Evolutionary conservation across 345 rosid genomes (phyloP).

Genomic region (Pugionium dolabratum): DNA sequence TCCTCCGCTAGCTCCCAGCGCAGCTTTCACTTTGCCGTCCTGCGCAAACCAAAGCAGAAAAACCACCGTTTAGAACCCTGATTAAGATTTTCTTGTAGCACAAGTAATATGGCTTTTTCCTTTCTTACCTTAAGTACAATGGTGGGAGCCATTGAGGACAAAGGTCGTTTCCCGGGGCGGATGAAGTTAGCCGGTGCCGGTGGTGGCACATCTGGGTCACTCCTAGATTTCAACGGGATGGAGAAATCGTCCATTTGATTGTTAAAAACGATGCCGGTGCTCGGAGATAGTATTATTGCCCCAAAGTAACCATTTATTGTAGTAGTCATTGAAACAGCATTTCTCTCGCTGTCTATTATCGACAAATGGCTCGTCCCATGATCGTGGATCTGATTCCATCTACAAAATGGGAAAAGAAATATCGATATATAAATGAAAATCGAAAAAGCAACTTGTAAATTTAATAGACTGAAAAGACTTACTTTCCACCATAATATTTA

Average conservation of each 20-base stretch:
- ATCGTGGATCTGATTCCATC: neutral
- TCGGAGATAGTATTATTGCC: slow-evolving; percentile 43
- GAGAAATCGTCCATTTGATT: slow-evolving; percentile 51
- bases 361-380: slow-evolving; percentile 7
- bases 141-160: slow-evolving; percentile 57
- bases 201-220: slow-evolving; percentile 16
- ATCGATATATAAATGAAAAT: neutral
- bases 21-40: slow-evolving; percentile 51
- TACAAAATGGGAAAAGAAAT: neutral
- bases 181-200: slow-evolving; percentile 51
- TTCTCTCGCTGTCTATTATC: neutral
- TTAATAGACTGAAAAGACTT: neutral
- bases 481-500: slow-evolving; percentile 9
- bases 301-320: slow-evolving; percentile 56
- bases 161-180: slow-evolving; percentile 48
- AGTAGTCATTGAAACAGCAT: slow-evolving; percentile 48
- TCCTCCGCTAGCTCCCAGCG: slow-evolving; percentile 61
- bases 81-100: neutral
- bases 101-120: neutral
- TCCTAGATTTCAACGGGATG: slow-evolving; percentile 15
- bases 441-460: neutral
- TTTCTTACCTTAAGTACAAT: slow-evolving; percentile 46
- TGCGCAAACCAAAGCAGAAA: neutral
- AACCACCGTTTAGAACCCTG: neutral
- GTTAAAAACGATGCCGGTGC: slow-evolving; percentile 55